phyloP scores from a whole-genome alignment of 2,329 filamentous ascomycete genomes.

The Alternaria incomplexa region DNA sequence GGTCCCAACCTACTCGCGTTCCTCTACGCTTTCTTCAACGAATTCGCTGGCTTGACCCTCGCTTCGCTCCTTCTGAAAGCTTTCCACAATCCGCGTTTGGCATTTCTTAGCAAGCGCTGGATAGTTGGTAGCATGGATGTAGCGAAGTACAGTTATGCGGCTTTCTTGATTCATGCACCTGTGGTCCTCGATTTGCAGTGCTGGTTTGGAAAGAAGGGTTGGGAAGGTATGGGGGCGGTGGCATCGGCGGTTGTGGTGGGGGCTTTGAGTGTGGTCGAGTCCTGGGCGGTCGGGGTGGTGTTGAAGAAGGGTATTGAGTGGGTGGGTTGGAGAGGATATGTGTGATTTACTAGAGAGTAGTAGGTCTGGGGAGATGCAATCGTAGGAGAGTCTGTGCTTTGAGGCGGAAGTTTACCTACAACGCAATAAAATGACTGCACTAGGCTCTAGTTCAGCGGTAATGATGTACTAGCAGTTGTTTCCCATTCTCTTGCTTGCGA shows the following conservation, averaged over 20 bases:
- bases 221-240: neutral
- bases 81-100: neutral
- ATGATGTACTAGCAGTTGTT: too few relatives aligned
- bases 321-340: neutral
- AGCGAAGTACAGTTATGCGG: neutral
- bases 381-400: too few relatives aligned
- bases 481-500: too few relatives aligned
- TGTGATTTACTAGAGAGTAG: too few relatives aligned
- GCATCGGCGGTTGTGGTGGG: constrained; percentile 18
- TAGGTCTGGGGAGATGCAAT: too few relatives aligned
- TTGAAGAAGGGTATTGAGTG: constrained; percentile 8
- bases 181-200: neutral
- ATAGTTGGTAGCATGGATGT: neutral
- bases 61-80: neutral
- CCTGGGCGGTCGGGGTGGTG: constrained; percentile 13
- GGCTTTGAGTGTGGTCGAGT: constrained; percentile 4
- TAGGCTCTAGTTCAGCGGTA: too few relatives aligned
- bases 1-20: neutral
- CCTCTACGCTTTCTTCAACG: neutral
- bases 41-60: neutral
- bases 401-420: too few relatives aligned
- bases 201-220: neutral
- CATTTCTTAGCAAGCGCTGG: neutral
- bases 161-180: neutral
- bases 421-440: too few relatives aligned